Conservation (phyloP, 805 yeast genomes). For the Sugiyamaella boreocaroliniensis region DNA sequence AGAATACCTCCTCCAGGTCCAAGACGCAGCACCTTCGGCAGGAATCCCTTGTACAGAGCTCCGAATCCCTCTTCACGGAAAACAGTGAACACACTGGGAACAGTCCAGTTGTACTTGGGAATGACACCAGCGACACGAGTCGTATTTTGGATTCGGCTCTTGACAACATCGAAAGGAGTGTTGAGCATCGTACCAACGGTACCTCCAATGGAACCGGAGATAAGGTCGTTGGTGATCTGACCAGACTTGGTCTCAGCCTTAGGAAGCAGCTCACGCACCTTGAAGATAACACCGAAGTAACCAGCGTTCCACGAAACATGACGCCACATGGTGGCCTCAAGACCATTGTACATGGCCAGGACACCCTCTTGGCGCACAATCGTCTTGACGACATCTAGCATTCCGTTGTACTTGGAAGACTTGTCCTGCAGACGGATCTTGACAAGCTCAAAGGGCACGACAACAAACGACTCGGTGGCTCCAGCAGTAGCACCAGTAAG, state of each 20-base stretch:
- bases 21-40: slow-evolving; percentile 93
- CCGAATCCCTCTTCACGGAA: slow-evolving; percentile 85
- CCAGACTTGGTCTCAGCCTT: slow-evolving; percentile 61
- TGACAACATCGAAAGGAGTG: slow-evolving; percentile 95
- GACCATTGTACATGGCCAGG: slow-evolving; percentile 82
- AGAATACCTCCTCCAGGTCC: slow-evolving; percentile 99
- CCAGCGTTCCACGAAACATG: slow-evolving; percentile 97
- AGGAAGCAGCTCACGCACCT: slow-evolving; percentile 74
- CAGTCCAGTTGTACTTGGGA: slow-evolving; percentile 88
- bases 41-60: slow-evolving; percentile 91
- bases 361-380: slow-evolving; percentile 72
- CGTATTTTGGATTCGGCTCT: slow-evolving; percentile 86
- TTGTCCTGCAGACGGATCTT: slow-evolving; percentile 92
- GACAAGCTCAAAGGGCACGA: slow-evolving; percentile 94
- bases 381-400: slow-evolving; percentile 70
- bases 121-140: slow-evolving; percentile 61
- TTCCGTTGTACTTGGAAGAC: slow-evolving; percentile 73
- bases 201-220: slow-evolving; percentile 96
- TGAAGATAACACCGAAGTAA: slow-evolving; percentile 91
- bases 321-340: slow-evolving; percentile 97
- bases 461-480: slow-evolving; percentile 92
- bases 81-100: slow-evolving; percentile 68
- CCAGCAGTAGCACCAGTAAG: slow-evolving; percentile 98
- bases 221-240: slow-evolving; percentile 77
- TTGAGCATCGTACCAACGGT: slow-evolving; percentile 90